Evolutionary conservation across 2,329 filamentous ascomycete species (phyloP).

Genomic region (Pseudogymnoascus sp.): DNA sequence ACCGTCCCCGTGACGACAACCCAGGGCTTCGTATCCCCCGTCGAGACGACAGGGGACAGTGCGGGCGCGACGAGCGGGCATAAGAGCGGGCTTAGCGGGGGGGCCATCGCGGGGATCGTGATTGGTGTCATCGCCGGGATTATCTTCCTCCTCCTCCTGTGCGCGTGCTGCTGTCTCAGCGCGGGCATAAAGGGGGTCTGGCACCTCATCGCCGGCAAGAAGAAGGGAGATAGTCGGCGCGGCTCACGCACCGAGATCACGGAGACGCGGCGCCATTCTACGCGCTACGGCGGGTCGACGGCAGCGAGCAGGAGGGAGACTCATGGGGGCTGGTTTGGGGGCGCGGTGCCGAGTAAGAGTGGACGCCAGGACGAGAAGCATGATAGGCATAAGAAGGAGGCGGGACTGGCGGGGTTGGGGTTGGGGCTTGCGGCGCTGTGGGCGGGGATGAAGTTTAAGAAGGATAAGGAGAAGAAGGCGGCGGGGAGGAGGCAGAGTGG

Average conservation of each 20-base stretch:
- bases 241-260: slow-evolving; percentile 40
- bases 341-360: slow-evolving; percentile 17
- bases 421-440: not conserved
- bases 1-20: slow-evolving; percentile 42
- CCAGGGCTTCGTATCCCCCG: slow-evolving; percentile 41
- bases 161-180: slow-evolving; percentile 63
- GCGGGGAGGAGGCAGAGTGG: not conserved
- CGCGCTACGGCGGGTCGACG: not conserved
- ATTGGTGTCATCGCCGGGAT: slow-evolving; percentile 63
- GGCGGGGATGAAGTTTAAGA: not conserved
- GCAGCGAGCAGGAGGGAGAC: slow-evolving; percentile 28
- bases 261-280: slow-evolving; percentile 53
- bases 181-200: slow-evolving; percentile 52
- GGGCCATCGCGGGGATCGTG: slow-evolving; percentile 74
- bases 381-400: not conserved
- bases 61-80: slow-evolving; percentile 8
- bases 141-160: slow-evolving; percentile 57
- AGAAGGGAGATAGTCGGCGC: slow-evolving; percentile 37
- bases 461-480: not conserved
- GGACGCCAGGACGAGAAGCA: not conserved
- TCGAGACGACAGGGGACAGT: slow-evolving; percentile 39
- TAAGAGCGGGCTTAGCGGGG: slow-evolving; percentile 48
- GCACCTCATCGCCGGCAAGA: slow-evolving; percentile 52
- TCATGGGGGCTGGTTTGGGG: slow-evolving; percentile 48
- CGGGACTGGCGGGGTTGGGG: not conserved